phyloP scores from a whole-genome alignment of 345 rosid genomes.

The Rhodamnia argentea region DNA sequence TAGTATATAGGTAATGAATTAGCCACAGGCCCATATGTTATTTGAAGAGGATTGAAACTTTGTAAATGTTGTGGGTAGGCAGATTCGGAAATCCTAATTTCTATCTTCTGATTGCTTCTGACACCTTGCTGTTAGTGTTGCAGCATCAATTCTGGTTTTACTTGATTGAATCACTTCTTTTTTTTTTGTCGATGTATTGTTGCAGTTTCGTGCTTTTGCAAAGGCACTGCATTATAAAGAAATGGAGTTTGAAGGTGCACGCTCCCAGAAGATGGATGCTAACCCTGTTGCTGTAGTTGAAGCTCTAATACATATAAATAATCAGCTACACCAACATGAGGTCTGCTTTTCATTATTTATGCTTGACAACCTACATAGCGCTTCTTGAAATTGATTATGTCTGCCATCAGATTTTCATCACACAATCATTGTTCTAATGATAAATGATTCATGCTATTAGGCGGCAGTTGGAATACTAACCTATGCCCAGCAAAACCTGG shows the following conservation, averaged over 20 bases:
- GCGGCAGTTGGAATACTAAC: slow-evolving; percentile 99
- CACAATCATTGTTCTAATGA: not conserved
- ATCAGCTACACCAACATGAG: slow-evolving; percentile 97
- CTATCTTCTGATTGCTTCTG: not conserved
- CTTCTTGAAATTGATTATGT: not conserved
- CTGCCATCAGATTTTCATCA: not conserved
- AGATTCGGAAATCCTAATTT: not conserved
- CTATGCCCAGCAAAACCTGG: slow-evolving; percentile 82
- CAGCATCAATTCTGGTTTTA: not conserved
- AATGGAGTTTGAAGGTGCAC: slow-evolving; percentile 97
- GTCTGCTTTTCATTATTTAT: slow-evolving; percentile 17
- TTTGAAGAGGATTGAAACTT: not conserved
- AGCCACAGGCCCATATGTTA: not conserved
- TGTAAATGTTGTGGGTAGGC: not conserved
- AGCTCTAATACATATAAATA: slow-evolving; percentile 96
- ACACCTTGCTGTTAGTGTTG: not conserved
- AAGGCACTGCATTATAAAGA: slow-evolving; percentile 99
- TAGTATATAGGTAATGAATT: not conserved
- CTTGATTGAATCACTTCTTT: not conserved
- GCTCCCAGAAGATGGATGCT: slow-evolving; percentile 80
- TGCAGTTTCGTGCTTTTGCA: slow-evolving; percentile 92
- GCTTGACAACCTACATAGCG: not conserved
- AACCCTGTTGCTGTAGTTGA: slow-evolving; percentile 97
- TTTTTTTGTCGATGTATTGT: not conserved
- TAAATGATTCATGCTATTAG: slow-evolving; percentile 19